phyloP scores from a whole-genome alignment of 305 asterid genomes.

The Caryopteris hybrid region DNA sequence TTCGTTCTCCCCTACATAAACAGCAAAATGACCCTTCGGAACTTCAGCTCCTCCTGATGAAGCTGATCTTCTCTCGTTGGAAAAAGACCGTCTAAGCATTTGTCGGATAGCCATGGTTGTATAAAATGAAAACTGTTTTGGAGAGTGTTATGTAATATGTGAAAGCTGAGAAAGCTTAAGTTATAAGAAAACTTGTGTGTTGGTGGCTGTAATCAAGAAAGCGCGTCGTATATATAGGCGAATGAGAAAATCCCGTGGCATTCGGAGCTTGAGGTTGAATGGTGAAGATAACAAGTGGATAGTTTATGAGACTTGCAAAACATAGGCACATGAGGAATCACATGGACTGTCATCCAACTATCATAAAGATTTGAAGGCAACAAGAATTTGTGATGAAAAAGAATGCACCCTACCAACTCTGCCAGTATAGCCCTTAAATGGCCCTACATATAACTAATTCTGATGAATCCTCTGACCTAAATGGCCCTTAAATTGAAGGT shows the following conservation, averaged over 20 bases:
- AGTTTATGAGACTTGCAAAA: neutral
- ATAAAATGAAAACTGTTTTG: neutral
- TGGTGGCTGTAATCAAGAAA: neutral
- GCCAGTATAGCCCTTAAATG: neutral
- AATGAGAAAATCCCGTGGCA: neutral
- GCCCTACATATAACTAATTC: neutral
- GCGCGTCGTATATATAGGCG: neutral
- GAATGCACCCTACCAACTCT: neutral
- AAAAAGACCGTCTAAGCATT: neutral
- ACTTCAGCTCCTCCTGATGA: neutral
- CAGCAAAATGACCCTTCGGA: neutral
- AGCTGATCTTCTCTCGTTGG: neutral
- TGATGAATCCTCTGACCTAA: too few species aligned
- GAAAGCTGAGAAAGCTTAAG: neutral
- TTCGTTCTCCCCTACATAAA: neutral
- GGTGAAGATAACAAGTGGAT: neutral
- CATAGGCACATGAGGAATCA: conserved; percentile 7
- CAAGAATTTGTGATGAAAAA: neutral
- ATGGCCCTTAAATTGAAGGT: too few species aligned
- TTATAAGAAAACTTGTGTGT: neutral
- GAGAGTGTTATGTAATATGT: neutral
- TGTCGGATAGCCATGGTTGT: neutral
- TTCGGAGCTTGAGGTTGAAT: neutral
- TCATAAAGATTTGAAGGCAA: neutral
- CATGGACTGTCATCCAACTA: neutral